Base-by-base conservation (phyloP, 2,329 filamentous ascomycete species). In the Geosmithia flava region DNA sequence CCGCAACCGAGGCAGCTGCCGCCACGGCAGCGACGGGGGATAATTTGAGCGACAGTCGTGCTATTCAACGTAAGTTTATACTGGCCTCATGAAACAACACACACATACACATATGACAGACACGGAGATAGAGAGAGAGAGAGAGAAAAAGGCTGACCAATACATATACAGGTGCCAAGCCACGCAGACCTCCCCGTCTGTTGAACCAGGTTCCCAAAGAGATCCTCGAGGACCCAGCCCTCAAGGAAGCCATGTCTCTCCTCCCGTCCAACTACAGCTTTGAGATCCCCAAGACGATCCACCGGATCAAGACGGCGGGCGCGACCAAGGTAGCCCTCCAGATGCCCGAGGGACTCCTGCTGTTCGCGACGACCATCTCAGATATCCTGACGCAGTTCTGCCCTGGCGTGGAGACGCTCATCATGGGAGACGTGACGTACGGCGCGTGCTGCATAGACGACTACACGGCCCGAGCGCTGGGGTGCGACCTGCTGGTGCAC, bases 401-500 rank as follows among this genome's bases (percentile, higher is more conserved):
- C 60, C 85, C 88, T 0, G 89, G 86, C 1, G 84, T 85, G 41
- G 87, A 94, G 62, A 97, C 91, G 2, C 74, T 97, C 48, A 98
- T 98, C 64, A 98, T 98, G 93, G 93, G 93, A 52, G 93, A 98
- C 62, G 93, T 98, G 42, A 98, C 93, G 1, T 98, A 98, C 63
- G 93, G 93, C 53, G 93, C 93, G 20, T 98, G 93, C 71, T 98
- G 93, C 62, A 96, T 98, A 57, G 93, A 98, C 63, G 93, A 98
- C 68, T 98, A 94, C 68, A 98, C 93, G 0, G 94, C 93, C 1
- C 76, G 91, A 43, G 93, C 94, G 1, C 76, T 98, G 20, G 93
- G 89, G 2, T 98, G 93, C 62, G 93, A 98, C 57, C 71, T 98
- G 7, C 74, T 98, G 10, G 87, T 98, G 1, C 93, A 98, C 68